Conservation (phyloP, 1,139 yeast species). For the Saccharomycopsis hybrid region DNA sequence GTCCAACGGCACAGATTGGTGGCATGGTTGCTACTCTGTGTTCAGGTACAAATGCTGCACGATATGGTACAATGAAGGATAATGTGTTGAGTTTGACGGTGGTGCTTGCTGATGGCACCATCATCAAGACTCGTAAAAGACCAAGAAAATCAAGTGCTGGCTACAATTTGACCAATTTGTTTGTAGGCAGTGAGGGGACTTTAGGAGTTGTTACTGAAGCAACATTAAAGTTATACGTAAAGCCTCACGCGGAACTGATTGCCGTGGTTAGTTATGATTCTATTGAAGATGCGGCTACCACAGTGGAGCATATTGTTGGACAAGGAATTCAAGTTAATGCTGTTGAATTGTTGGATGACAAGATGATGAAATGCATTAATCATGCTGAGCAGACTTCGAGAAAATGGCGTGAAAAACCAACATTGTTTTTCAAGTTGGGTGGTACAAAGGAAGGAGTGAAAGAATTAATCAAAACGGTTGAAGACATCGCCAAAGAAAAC, state of each 20-base stretch:
- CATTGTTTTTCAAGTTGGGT: slow-evolving; percentile 59
- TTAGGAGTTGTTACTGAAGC: slow-evolving; percentile 71
- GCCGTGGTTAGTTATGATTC: slow-evolving; percentile 61
- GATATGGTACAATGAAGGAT: slow-evolving; percentile 74
- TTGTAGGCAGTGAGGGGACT: slow-evolving; percentile 74
- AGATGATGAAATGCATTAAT: slow-evolving; percentile 65
- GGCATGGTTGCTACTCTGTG: slow-evolving; percentile 75
- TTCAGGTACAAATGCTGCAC: slow-evolving; percentile 71
- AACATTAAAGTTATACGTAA: slow-evolving; percentile 60
- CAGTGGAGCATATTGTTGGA: slow-evolving; percentile 50
- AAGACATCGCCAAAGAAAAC: slow-evolving; percentile 47
- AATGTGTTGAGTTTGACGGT: slow-evolving; percentile 66
- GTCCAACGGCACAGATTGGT: slow-evolving; percentile 74
- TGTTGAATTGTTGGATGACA: slow-evolving; percentile 57
- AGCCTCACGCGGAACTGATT: slow-evolving; percentile 56
- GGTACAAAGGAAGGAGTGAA: slow-evolving; percentile 54
- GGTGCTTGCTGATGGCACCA: slow-evolving; percentile 73
- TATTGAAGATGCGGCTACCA: slow-evolving; percentile 56
- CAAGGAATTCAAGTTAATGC: slow-evolving; percentile 57
- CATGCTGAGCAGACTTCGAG: slow-evolving; percentile 52
- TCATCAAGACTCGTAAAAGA: slow-evolving; percentile 63
- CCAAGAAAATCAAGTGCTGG: slow-evolving; percentile 79
- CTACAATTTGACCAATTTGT: slow-evolving; percentile 59
- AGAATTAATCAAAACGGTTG: slow-evolving; percentile 46
- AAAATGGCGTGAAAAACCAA: slow-evolving; percentile 70